Evolutionary conservation across 148 eudicot genomes (phyloP).

Genomic region (Cornus controversa): DNA sequence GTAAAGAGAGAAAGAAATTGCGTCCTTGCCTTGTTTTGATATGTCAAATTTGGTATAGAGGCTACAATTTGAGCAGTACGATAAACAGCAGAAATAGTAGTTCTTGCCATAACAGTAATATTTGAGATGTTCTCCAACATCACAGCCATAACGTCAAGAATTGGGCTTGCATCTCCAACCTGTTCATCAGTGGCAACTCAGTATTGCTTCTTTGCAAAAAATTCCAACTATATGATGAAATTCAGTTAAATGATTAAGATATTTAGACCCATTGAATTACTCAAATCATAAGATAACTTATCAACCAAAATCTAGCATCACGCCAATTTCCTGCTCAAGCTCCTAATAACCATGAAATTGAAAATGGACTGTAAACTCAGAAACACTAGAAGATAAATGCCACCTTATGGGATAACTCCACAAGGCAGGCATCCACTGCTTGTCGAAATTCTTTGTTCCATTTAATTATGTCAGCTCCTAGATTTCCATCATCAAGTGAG

Average conservation of each 20-base stretch:
- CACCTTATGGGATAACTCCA: constrained; percentile 71
- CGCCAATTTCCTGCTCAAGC: too few species aligned
- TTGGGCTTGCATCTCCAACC: constrained; percentile 98
- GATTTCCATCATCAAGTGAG: constrained; percentile 69
- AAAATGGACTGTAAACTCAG: neutral
- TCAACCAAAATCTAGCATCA: neutral
- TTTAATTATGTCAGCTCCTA: constrained; percentile 61
- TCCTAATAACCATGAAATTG: too few species aligned
- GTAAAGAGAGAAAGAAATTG: neutral
- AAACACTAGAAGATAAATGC: neutral
- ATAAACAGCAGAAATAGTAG: constrained; percentile 80
- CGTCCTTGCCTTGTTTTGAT: constrained; percentile 63
- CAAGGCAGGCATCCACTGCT: constrained; percentile 80
- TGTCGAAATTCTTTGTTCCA: constrained; percentile 68
- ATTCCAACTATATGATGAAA: neutral
- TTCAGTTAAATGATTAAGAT: neutral
- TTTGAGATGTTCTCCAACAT: constrained; percentile 82
- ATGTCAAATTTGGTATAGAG: constrained; percentile 73
- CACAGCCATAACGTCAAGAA: constrained; percentile 91
- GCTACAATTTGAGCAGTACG: constrained; percentile 95
- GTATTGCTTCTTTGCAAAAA: neutral
- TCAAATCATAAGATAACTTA: neutral
- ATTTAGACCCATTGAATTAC: neutral
- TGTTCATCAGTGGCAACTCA: constrained; percentile 25
- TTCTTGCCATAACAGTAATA: constrained; percentile 70